A percentile compares a stretch with the other conserved stretches of the same genome.
Conservation (phyloP, 228 moss, liverwort and hornwort species). For the Sphagnum fallax region DNA sequence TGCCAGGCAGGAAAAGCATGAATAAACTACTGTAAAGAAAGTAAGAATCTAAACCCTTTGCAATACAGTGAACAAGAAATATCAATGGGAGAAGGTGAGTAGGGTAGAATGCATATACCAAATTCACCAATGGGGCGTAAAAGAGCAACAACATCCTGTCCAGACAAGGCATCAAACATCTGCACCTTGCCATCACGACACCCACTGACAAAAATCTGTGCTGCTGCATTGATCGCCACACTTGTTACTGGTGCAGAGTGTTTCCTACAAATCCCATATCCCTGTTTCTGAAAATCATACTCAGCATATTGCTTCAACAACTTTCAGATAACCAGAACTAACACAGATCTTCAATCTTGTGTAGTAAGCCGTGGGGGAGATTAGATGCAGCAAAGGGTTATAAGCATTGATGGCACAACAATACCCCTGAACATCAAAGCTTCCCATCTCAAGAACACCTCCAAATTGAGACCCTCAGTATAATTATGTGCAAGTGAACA, state of each 20-base stretch:
- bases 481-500: conserved; percentile 30
- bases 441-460: conserved; percentile 25
- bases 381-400: neutral
- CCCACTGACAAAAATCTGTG: conserved; percentile 65
- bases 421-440: neutral
- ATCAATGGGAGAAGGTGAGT: neutral
- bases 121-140: conserved; percentile 19
- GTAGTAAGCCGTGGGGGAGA: neutral
- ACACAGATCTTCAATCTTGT: neutral
- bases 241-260: conserved; percentile 73
- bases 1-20: neutral
- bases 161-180: conserved; percentile 61
- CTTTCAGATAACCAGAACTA: neutral
- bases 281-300: neutral
- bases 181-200: conserved; percentile 74
- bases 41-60: neutral
- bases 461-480: conserved; percentile 15
- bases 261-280: conserved; percentile 32
- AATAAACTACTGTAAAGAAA: neutral
- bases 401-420: neutral
- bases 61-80: neutral
- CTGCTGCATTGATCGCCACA: conserved; percentile 44
- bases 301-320: neutral
- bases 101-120: neutral
- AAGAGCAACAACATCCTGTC: conserved; percentile 47